These are phyloP conservation scores for Peniophora sp. DNA, from an alignment of 1,284 basidiomycete species.

Conservation along the genomic window DNA sequence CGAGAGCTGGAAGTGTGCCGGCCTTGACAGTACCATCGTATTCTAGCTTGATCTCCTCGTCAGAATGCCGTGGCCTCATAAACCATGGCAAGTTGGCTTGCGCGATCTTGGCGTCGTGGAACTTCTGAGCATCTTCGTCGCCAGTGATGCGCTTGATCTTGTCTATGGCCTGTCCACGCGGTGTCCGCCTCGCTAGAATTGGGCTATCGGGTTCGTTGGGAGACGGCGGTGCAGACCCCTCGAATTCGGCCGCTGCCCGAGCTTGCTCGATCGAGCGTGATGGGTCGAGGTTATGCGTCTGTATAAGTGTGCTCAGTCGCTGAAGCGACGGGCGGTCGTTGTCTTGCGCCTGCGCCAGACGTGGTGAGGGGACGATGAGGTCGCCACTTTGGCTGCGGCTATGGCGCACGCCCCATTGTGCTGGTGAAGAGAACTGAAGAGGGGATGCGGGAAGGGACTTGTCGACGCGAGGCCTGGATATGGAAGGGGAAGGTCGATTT, in stretches of 20 bases:
- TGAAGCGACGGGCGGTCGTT: constrained; percentile 29
- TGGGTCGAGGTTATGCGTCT: constrained; percentile 27
- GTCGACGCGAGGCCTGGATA: constrained; percentile 3
- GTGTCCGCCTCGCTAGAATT: not conserved
- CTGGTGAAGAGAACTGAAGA: constrained; percentile 5
- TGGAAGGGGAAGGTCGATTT: no score
- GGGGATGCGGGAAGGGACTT: constrained; percentile 13
- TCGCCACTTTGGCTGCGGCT: constrained; percentile 10
- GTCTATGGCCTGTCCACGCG: constrained; percentile 15
- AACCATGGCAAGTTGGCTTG: constrained; percentile 48
- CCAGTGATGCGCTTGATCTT: constrained; percentile 36
- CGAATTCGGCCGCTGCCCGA: constrained; percentile 20
- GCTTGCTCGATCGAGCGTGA: constrained; percentile 18
- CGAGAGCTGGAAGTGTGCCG: constrained; percentile 62
- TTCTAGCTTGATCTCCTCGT: constrained; percentile 49
- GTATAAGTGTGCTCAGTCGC: constrained; percentile 31
- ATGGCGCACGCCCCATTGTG: constrained; percentile 2
- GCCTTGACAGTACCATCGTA: constrained; percentile 51
- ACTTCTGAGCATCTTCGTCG: constrained; percentile 35
- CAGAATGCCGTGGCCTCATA: constrained; percentile 51
- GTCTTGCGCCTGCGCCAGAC: constrained; percentile 21
- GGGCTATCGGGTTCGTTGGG: constrained; percentile 9
- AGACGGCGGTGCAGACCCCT: constrained; percentile 11
- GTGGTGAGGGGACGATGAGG: not conserved
- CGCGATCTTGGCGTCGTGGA: constrained; percentile 26